phyloP scores from a whole-genome alignment of 768 basidiomycete species.

The Serendipita vermifera region DNA sequence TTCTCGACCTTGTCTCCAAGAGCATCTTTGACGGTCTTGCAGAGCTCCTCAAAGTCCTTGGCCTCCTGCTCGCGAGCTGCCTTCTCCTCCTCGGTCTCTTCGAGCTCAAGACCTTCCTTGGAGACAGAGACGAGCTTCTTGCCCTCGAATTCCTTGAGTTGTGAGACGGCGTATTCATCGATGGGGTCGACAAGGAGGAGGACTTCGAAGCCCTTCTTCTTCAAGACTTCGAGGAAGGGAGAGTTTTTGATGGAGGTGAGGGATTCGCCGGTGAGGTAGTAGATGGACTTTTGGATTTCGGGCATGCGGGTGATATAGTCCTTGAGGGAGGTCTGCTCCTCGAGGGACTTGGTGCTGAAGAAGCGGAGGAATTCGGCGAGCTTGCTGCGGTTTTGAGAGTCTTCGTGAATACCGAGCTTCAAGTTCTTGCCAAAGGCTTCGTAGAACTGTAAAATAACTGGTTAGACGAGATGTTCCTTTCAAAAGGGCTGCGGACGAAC shows the following conservation, averaged over 20 bases:
- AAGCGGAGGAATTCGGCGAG: slow-evolving; percentile 42
- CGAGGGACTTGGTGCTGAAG: slow-evolving; percentile 39
- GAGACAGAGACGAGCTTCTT: slow-evolving; percentile 40
- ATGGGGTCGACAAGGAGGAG: slow-evolving; percentile 40
- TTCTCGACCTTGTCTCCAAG: slow-evolving; percentile 43
- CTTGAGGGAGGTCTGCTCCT: slow-evolving; percentile 38
- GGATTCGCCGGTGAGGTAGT: slow-evolving; percentile 40
- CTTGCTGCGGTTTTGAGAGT: slow-evolving; percentile 38
- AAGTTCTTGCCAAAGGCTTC: slow-evolving; percentile 40
- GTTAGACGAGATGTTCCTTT: neutral
- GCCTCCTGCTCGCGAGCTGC: slow-evolving; percentile 31
- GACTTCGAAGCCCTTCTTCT: slow-evolving; percentile 44
- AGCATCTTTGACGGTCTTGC: slow-evolving; percentile 37
- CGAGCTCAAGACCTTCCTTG: slow-evolving; percentile 41
- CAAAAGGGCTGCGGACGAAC: neutral
- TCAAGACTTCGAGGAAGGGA: slow-evolving; percentile 40
- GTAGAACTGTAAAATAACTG: slow-evolving; percentile 30
- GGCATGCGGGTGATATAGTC: slow-evolving; percentile 45
- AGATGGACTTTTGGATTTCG: slow-evolving; percentile 41
- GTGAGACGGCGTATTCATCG: slow-evolving; percentile 40
- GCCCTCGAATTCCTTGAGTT: slow-evolving; percentile 40
- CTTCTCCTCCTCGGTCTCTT: slow-evolving; percentile 42
- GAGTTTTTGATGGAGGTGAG: slow-evolving; percentile 35
- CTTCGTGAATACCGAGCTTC: slow-evolving; percentile 44
- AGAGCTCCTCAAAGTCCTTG: slow-evolving; percentile 33